Evolutionary conservation across 2,329 filamentous ascomycete species (phyloP).

Genomic region (Diaporthe vaccinii): DNA sequence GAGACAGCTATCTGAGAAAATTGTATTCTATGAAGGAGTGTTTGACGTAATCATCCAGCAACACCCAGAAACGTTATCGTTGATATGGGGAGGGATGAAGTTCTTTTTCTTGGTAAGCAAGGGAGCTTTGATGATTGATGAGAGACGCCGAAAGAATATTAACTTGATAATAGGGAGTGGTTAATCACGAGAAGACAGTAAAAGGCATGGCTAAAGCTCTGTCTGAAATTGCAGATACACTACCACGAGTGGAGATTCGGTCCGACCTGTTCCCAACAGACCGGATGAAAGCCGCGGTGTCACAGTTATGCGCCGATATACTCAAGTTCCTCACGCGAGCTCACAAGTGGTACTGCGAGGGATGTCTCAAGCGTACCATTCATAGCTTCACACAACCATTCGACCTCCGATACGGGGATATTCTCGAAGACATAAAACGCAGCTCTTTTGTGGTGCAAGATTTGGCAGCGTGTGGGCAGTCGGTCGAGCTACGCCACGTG

Average conservation of each 20-base stretch:
- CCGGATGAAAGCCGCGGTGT: slow-evolving; percentile 41
- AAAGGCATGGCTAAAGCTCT: slow-evolving; percentile 42
- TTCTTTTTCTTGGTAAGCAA: slow-evolving; percentile 45
- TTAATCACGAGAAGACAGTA: slow-evolving; percentile 21
- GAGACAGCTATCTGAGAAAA: background rate
- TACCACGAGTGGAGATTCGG: slow-evolving; percentile 41
- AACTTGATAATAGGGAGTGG: background rate
- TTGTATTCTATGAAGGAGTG: slow-evolving; percentile 10
- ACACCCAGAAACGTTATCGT: slow-evolving; percentile 45
- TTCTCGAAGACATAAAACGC: slow-evolving; percentile 41
- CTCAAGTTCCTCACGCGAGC: slow-evolving; percentile 44
- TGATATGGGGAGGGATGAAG: slow-evolving; percentile 47
- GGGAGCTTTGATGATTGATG: fast-evolving
- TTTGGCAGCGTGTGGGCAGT: background rate
- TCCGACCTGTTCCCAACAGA: slow-evolving; percentile 42
- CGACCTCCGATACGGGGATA: slow-evolving; percentile 42
- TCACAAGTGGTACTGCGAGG: slow-evolving; percentile 43
- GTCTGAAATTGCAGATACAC: slow-evolving; percentile 39
- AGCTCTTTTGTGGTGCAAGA: background rate
- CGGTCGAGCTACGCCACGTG: background rate
- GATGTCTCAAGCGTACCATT: slow-evolving; percentile 37
- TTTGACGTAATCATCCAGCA: slow-evolving; percentile 45
- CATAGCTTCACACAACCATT: slow-evolving; percentile 42
- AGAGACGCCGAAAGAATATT: background rate
- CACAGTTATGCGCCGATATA: slow-evolving; percentile 38